Percentiles rank a stretch among this genome's conserved stretches.
phyloP scores from a whole-genome alignment of 2,329 filamentous ascomycete species.

The Colletotrichum salicis region DNA sequence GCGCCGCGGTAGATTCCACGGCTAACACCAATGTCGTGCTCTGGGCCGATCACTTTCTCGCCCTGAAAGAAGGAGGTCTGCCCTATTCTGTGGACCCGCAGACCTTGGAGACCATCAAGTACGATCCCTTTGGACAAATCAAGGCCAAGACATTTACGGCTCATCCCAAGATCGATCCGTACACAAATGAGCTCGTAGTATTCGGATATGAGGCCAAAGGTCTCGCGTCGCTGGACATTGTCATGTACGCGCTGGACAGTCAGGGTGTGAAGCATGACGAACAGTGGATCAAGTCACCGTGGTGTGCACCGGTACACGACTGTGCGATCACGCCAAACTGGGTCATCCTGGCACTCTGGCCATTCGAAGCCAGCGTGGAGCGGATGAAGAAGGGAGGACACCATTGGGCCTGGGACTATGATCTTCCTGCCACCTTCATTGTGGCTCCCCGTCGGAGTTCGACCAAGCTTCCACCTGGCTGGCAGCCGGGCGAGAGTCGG shows the following conservation, averaged over 20 bases:
- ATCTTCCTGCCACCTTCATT: slow-evolving; percentile 22
- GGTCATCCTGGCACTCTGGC: slow-evolving; percentile 46
- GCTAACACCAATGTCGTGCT: slow-evolving; percentile 64
- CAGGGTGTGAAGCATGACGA: slow-evolving; percentile 57
- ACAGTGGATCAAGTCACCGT: slow-evolving; percentile 60
- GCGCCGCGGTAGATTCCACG: slow-evolving; percentile 47
- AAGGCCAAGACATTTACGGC: slow-evolving; percentile 51
- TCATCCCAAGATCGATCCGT: slow-evolving; percentile 54
- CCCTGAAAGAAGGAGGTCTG: slow-evolving; percentile 59
- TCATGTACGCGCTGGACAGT: slow-evolving; percentile 43
- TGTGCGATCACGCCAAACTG: slow-evolving; percentile 52
- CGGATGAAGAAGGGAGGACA: slow-evolving; percentile 49
- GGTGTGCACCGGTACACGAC: slow-evolving; percentile 55
- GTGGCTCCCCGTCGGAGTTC: slow-evolving; percentile 12
- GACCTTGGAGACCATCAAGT: slow-evolving; percentile 52
- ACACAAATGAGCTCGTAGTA: slow-evolving; percentile 51
- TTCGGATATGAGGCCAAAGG: slow-evolving; percentile 55
- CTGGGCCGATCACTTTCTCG: slow-evolving; percentile 58
- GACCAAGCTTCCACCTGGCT: slow-evolving; percentile 36
- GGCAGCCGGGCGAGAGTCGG: slow-evolving; percentile 39
- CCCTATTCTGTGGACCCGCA: slow-evolving; percentile 53
- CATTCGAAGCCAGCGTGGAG: slow-evolving; percentile 48
- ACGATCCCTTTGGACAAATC: slow-evolving; percentile 50
- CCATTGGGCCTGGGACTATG: slow-evolving; percentile 49
- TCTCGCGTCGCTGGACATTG: slow-evolving; percentile 48